Percentiles rank a stretch among this genome's conserved stretches.
phyloP scores from a whole-genome alignment of 2,329 filamentous ascomycete species.

The Nemania sp. region DNA sequence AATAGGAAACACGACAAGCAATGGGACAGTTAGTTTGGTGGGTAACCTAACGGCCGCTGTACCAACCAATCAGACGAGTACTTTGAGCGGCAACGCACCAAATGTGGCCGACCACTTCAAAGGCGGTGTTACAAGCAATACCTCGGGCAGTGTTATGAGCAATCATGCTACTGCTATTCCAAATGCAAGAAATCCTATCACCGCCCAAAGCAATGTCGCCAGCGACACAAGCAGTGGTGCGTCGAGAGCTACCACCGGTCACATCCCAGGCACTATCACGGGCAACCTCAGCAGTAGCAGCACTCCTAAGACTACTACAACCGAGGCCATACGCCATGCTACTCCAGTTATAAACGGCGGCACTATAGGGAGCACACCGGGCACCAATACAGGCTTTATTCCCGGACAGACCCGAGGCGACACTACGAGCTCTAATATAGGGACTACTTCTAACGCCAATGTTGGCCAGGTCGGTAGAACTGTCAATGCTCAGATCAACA shows the following conservation, averaged over 20 bases:
- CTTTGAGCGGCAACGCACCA: neutral
- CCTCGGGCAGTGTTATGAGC: neutral
- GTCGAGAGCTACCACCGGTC: constrained; percentile 4
- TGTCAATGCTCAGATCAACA: constrained; percentile 10
- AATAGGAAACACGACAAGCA: constrained; percentile 14
- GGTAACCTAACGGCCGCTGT: neutral
- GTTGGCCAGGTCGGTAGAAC: neutral
- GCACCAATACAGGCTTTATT: neutral
- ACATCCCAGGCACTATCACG: constrained; percentile 15
- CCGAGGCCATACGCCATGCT: constrained; percentile 1
- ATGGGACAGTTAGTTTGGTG: constrained; percentile 1
- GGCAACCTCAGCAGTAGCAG: neutral
- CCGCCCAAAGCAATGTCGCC: neutral
- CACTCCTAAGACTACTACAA: constrained; percentile 1
- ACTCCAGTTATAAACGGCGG: neutral
- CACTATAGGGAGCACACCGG: neutral
- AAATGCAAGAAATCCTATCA: neutral
- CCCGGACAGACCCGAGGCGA: neutral
- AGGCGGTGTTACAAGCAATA: neutral
- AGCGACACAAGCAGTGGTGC: constrained; percentile 8
- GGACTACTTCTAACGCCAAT: neutral
- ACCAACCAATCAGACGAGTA: constrained; percentile 1
- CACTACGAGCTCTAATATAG: constrained; percentile 4
- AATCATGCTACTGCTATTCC: neutral
- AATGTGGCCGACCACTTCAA: neutral